phyloP scores from a whole-genome alignment of 345 rosid species.

The Moringa oleifera region DNA sequence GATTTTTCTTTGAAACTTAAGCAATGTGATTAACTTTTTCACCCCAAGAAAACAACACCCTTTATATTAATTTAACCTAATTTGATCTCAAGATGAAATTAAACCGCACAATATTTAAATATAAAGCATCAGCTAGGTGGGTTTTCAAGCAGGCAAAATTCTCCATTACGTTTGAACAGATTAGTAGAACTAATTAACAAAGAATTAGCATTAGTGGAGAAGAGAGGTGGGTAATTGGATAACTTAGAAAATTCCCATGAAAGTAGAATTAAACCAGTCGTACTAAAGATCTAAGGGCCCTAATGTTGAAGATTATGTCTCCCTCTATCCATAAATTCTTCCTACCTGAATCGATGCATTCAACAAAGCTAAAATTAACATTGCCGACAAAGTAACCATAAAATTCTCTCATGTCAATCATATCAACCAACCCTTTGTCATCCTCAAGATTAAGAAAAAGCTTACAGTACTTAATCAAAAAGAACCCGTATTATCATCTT shows the following conservation, averaged over 20 bases:
- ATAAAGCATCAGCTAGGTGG: no score
- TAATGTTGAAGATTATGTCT: constrained; percentile 19
- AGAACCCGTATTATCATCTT: background rate
- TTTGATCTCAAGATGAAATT: no score
- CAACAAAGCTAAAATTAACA: constrained; percentile 14
- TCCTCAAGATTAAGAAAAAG: constrained; percentile 6
- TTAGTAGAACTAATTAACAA: no score
- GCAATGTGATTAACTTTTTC: constrained; percentile 15
- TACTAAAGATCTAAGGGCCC: constrained; percentile 13
- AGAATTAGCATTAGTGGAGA: no score
- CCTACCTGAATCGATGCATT: constrained; percentile 25
- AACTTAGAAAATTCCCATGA: background rate
- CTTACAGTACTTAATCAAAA: constrained; percentile 2
- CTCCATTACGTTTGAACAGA: no score
- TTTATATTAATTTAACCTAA: background rate
- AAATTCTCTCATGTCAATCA: constrained; percentile 4
- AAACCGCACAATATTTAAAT: no score
- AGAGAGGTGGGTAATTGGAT: no score
- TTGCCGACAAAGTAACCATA: no score
- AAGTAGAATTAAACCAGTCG: background rate
- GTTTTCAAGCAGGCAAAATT: no score
- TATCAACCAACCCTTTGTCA: constrained; percentile 11
- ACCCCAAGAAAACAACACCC: constrained; percentile 3
- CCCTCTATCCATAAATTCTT: constrained; percentile 16
- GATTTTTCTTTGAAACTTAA: constrained; percentile 11